Base-by-base conservation (phyloP, 164 flowering plant species). In the Litsea cubeba region DNA sequence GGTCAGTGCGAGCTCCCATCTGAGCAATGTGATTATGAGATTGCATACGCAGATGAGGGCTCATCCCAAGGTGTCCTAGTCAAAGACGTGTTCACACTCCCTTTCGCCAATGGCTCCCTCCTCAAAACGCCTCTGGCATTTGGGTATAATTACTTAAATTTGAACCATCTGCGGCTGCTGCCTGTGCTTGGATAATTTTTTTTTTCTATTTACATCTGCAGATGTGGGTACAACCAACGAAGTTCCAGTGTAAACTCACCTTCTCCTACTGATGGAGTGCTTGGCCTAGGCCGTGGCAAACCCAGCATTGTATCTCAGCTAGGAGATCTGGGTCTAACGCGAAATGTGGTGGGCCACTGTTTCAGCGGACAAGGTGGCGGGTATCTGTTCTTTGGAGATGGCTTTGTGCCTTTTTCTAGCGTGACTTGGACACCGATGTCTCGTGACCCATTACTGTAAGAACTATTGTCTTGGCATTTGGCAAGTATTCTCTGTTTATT, bases 211-310 rank as follows among this genome's bases (percentile, higher is more conserved):
- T 62, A 51, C 64, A 58, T 65, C 60, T 75, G 50, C 86, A 93
- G 98, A 51, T 96, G 99, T 79, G 98, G 99, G 26, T 93, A 93
- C 74, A 93, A 95, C 84, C 98, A 96, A 79, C 75, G 68, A 32
- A 69, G 72, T 62, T 23, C 86, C 63, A 85, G 84, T 6, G 89
- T 85, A 24, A n/a, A 74, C 60, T 84, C 91, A 18, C 2, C 70
- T 67, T 87, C 88, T 81, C 87, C 88, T 20, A 75, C 89, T 14
- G 99, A 94, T 76, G 99, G 98, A 73, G 84, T 94, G 3, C 90
- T 96, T 66, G 99, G 99, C 35, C 95, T 94, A 66, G 97, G 99
- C 24, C 87, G 62, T 66, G 95, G 98, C 20, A 85, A 84, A 80
- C 24, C 88, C 22, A 86, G 93, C 86, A 86, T 92, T 22, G 76